phyloP scores from a whole-genome alignment of 331 rosid species.

The Arachis monticola region DNA sequence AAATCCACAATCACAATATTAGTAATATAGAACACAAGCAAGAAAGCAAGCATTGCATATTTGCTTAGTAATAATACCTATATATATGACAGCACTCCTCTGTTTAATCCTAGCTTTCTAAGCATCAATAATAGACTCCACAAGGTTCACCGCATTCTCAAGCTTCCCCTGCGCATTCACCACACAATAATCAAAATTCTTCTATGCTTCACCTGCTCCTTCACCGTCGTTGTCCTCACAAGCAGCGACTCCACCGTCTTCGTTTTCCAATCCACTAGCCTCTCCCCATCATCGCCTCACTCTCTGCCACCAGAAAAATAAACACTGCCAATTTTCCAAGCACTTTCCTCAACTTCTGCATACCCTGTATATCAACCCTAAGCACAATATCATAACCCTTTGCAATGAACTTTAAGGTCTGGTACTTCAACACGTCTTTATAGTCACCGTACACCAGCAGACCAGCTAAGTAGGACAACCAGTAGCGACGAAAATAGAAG shows the following conservation, averaged over 20 bases:
- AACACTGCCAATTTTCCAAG: constrained; percentile 80
- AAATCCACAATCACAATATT: not conserved
- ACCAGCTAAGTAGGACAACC: too few relatives aligned
- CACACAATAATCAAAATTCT: too few relatives aligned
- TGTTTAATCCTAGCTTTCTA: constrained; percentile 93
- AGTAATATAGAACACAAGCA: not conserved
- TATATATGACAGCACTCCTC: constrained; percentile 44
- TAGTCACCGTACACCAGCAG: too few relatives aligned
- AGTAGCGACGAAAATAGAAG: too few relatives aligned
- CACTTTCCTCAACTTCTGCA: constrained; percentile 47
- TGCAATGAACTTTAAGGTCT: too few relatives aligned
- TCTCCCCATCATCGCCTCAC: constrained; percentile 78
- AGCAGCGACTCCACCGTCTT: constrained; percentile 77
- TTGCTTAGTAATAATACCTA: not conserved
- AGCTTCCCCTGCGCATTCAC: constrained; percentile 74
- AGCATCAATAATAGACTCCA: constrained; percentile 75
- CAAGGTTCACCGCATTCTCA: constrained; percentile 70
- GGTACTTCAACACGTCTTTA: too few relatives aligned
- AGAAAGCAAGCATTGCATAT: not conserved
- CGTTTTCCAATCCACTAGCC: constrained; percentile 75
- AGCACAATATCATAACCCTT: too few relatives aligned
- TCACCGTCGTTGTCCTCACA: too few relatives aligned
- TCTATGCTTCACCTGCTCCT: too few relatives aligned
- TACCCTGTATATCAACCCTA: too few relatives aligned
- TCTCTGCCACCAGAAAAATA: constrained; percentile 77